A percentile compares a stretch with the other conserved stretches of the same genome.
Evolutionary conservation across 805 yeast species (phyloP).

Genomic region (Candida wancherniae): DNA sequence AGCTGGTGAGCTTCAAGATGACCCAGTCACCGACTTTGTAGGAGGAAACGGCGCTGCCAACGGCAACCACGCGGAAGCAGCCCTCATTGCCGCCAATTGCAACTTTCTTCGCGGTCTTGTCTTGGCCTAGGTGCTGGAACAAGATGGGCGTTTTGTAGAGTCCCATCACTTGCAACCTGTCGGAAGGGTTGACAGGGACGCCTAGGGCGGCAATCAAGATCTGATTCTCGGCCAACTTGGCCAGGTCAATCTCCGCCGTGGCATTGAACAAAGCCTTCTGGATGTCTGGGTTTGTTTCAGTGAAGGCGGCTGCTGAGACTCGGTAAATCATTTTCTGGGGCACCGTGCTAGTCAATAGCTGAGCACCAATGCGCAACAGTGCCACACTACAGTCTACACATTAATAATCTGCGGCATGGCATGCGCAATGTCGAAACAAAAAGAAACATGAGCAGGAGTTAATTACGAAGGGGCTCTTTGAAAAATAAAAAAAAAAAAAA

Average conservation of each 20-base stretch:
- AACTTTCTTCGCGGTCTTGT: constrained; percentile 36
- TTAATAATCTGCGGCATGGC: no score
- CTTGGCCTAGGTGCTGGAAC: constrained; percentile 31
- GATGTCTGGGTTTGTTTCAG: constrained; percentile 18
- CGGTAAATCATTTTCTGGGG: constrained; percentile 10
- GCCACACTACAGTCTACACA: no score
- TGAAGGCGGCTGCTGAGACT: constrained; percentile 26
- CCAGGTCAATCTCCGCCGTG: constrained; percentile 20
- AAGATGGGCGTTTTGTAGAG: constrained; percentile 75
- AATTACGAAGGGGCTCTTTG: no score
- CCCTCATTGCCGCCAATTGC: constrained; percentile 93
- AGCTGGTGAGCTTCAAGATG: constrained; percentile 16
- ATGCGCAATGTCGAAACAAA: no score
- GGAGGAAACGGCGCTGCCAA: constrained; percentile 48
- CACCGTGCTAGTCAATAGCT: not conserved
- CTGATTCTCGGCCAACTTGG: constrained; percentile 24
- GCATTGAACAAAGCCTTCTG: constrained; percentile 18
- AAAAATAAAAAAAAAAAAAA: no score
- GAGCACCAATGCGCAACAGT: no score
- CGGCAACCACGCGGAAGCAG: constrained; percentile 73
- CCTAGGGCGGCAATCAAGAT: constrained; percentile 69
- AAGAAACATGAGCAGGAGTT: no score
- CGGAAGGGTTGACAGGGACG: constrained; percentile 87
- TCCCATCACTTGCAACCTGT: constrained; percentile 80
- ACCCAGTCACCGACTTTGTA: constrained; percentile 42